Evolutionary conservation across 2,329 filamentous ascomycete genomes (phyloP).

Genomic region (Fusarium clavum): DNA sequence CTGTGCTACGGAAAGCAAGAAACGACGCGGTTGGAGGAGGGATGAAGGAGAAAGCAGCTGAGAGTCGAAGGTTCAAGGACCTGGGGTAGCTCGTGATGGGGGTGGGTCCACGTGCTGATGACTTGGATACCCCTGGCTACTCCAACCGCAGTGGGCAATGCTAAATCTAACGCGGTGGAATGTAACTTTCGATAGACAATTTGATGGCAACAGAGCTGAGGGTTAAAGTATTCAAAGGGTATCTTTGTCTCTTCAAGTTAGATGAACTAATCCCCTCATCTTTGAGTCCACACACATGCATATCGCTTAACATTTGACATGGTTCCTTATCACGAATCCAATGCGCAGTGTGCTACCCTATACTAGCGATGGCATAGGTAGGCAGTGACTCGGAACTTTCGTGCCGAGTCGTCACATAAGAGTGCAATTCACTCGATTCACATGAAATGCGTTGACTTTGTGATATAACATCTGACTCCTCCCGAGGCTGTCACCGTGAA

Average conservation of each 20-base stretch:
- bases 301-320: not conserved
- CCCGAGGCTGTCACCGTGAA: not conserved
- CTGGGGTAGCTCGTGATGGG: slow-evolving; percentile 27
- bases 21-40: not conserved
- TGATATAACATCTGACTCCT: too few relatives aligned
- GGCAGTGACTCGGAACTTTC: not conserved
- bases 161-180: slow-evolving; percentile 2
- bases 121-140: slow-evolving; percentile 27
- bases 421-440: not conserved
- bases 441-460: too few relatives aligned
- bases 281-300: not conserved
- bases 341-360: not conserved
- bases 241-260: not conserved
- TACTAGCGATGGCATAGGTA: not conserved
- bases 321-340: not conserved
- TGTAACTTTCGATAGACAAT: not conserved
- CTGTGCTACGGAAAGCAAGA: not conserved
- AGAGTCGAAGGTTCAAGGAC: slow-evolving; percentile 14
- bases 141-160: not conserved
- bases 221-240: not conserved
- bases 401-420: not conserved
- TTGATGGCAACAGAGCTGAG: not conserved
- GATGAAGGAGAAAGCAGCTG: not conserved
- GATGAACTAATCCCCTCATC: not conserved
- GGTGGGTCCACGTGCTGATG: slow-evolving; percentile 36